Evolutionary conservation across 768 basidiomycete genomes (phyloP), one percentile per base, ranked within the genome.

Genomic region (Agrocybe pediades): DNA sequence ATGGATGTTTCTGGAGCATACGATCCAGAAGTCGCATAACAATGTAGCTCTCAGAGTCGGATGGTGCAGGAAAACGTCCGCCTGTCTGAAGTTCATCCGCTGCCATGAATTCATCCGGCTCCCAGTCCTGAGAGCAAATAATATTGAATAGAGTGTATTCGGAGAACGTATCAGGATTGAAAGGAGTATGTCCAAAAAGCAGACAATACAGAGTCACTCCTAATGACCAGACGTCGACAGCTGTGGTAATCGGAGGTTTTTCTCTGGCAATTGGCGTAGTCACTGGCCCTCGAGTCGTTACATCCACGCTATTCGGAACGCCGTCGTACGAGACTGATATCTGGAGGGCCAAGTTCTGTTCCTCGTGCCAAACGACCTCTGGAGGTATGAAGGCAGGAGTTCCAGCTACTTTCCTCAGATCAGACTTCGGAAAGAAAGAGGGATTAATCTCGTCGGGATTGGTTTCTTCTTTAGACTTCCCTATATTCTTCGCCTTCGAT

Each of bases 141-240:
- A 71, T 66, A 44, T 72, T 65, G 57, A 76, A 74, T 21, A 79
- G 56, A n/a, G n/a, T n/a, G n/a, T n/a, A n/a, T n/a, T n/a, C n/a
- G n/a, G n/a, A n/a, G n/a, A n/a, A n/a, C n/a, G n/a, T n/a, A n/a
- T n/a, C n/a, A n/a, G n/a, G n/a, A 33, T 63, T 70, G 59, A 79
- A 79, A 17, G 77, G 78, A 1, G 74, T 71, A 46, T 66, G 74
- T 7, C 78, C 78, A 56, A 79, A 79, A 16, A 79, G 65, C 36
- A 78, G 62, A 55, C 78, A 77, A 56, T 76, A 79, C 26, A 77
- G 68, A n/a, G 76, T 77, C 17, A 79, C 73, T 19, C 68, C 78
- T 13, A 79, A 65, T 19, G 76, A 73, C 78, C 78, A 79, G 15
- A 78, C 61, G 53, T 79, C 78, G 45, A 79, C 74, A 13, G 76